Evolutionary conservation across 176 grass and related monocot genomes (phyloP).

Genomic region (Avena eriantha): DNA sequence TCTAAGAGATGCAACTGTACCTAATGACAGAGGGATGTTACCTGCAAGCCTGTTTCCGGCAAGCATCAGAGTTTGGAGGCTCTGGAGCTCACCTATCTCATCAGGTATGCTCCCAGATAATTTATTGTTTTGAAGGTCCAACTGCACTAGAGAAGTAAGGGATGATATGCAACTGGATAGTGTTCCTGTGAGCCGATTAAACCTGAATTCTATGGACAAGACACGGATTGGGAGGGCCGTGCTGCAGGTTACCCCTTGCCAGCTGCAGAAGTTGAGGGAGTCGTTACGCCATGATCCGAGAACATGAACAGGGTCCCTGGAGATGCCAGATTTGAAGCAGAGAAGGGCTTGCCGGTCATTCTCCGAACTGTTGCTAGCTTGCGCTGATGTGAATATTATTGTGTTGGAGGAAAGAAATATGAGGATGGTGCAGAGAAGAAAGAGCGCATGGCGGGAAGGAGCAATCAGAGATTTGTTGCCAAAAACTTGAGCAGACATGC

Average conservation of each 20-base stretch:
- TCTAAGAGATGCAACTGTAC: neutral
- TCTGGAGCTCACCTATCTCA: neutral
- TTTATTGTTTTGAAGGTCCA: conserved; percentile 39
- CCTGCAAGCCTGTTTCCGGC: neutral
- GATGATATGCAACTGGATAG: conserved; percentile 29
- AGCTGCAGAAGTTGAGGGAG: conserved; percentile 44
- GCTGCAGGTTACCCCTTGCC: conserved; percentile 53
- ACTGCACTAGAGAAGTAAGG: conserved; percentile 30
- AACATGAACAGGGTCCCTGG: neutral
- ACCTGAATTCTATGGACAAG: conserved; percentile 40
- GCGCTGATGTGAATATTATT: conserved; percentile 21
- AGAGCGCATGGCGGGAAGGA: neutral
- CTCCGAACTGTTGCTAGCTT: conserved; percentile 19
- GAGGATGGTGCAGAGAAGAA: conserved; percentile 25
- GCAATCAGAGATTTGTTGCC: neutral
- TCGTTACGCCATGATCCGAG: conserved; percentile 34
- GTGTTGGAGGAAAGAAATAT: conserved; percentile 16
- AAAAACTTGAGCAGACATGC: conserved; percentile 23
- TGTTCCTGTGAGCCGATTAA: conserved; percentile 10
- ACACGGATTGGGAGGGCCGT: conserved; percentile 12
- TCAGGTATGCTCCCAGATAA: conserved; percentile 47
- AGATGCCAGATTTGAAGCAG: conserved; percentile 54
- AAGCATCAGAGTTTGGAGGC: conserved; percentile 30
- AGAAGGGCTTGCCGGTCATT: conserved; percentile 48
- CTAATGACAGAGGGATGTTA: conserved; percentile 40